These are phyloP conservation scores for Malus fusca DNA, from an alignment of 306 rosid species.

Conservation along the genomic window DNA sequence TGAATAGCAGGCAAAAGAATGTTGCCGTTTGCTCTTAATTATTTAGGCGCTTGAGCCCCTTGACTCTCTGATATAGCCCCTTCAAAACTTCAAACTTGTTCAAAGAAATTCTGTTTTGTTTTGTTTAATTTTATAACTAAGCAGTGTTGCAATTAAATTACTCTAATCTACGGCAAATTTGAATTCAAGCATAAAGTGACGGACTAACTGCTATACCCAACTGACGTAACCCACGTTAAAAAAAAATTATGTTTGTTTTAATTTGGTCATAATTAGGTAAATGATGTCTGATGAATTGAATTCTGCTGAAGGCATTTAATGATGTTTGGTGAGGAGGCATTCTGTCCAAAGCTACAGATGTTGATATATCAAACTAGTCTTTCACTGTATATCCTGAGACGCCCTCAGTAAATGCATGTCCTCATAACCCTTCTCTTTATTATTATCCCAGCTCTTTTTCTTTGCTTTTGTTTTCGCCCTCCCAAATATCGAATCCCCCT, in stretches of 20 bases:
- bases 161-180: too few species aligned
- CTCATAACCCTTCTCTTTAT: neutral
- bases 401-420: slow-evolving; percentile 46
- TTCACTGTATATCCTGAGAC: slow-evolving; percentile 56
- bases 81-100: slow-evolving; percentile 21
- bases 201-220: neutral
- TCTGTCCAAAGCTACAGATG: slow-evolving; percentile 39
- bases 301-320: slow-evolving; percentile 32
- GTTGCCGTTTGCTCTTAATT: slow-evolving; percentile 22
- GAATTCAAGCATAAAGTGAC: neutral
- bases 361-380: slow-evolving; percentile 44
- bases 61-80: neutral
- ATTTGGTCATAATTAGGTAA: neutral
- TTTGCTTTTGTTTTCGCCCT: neutral
- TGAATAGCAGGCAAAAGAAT: slow-evolving; percentile 22
- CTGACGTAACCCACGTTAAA: neutral
- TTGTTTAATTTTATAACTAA: neutral
- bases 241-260: neutral
- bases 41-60: slow-evolving; percentile 2
- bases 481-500: neutral
- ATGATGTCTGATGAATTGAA: slow-evolving; percentile 13
- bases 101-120: slow-evolving; percentile 17
- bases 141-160: too few species aligned
- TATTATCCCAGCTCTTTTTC: neutral
- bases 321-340: slow-evolving; percentile 55